Conservation (phyloP, 495 filamentous ascomycete genomes). For the Aspergillus funiculosus region DNA sequence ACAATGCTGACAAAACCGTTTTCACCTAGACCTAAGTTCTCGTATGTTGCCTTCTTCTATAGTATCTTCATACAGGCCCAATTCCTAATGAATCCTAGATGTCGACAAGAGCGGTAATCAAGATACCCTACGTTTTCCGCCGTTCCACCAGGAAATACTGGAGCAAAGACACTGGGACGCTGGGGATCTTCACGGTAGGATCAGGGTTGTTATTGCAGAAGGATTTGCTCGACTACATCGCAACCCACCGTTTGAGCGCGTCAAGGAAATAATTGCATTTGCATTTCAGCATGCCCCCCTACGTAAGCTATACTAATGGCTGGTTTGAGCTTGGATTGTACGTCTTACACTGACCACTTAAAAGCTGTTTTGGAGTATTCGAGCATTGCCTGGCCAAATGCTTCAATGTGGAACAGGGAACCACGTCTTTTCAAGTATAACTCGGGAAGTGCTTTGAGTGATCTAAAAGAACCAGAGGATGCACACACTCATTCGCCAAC, state of each 20-base stretch:
- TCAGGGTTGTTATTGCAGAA: constrained; percentile 74
- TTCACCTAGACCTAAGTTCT: constrained; percentile 17
- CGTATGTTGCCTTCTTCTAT: constrained; percentile 3
- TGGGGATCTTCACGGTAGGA: constrained; percentile 61
- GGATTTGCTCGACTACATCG: constrained; percentile 51
- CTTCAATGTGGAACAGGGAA: constrained; percentile 59
- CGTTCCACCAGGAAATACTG: constrained; percentile 66
- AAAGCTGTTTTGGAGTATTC: constrained; percentile 68
- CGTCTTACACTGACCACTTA: constrained; percentile 14
- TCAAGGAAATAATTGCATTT: constrained; percentile 71
- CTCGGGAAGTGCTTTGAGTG: constrained; percentile 21
- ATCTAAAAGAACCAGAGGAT: constrained; percentile 32
- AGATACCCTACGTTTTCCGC: constrained; percentile 63
- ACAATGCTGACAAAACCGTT: not conserved
- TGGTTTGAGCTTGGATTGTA: not conserved
- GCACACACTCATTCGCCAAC: constrained; percentile 49
- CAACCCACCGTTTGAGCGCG: constrained; percentile 56
- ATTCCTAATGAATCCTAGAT: constrained; percentile 34
- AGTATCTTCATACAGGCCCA: constrained; percentile 2
- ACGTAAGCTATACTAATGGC: constrained; percentile 40
- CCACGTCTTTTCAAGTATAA: constrained; percentile 34
- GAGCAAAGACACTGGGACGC: constrained; percentile 68
- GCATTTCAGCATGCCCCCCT: constrained; percentile 84
- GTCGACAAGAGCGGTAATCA: constrained; percentile 56
- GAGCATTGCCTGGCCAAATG: constrained; percentile 79